Percentiles rank a stretch among this genome's conserved stretches.
Conservation (phyloP, 108 stramenopile species). For the Cyclotella choctawhatcheeana region DNA sequence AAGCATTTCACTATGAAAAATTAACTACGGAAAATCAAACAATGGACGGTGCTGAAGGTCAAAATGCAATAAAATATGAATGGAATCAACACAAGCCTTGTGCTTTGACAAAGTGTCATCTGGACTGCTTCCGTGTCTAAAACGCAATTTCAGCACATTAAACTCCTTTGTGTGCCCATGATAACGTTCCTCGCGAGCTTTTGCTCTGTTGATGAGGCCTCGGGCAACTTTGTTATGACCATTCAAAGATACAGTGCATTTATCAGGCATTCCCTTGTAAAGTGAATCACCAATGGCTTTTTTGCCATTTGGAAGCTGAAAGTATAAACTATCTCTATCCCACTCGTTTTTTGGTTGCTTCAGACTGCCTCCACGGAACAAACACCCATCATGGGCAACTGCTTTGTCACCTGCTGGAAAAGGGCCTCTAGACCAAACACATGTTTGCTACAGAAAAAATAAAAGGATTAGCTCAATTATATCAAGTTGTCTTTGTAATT, state of each 20-base stretch:
- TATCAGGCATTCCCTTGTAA: slow-evolving; percentile 12
- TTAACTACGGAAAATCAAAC: slow-evolving; percentile 9
- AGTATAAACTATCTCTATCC: slow-evolving; percentile 1
- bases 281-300: slow-evolving; percentile 18
- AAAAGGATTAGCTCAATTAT: no score
- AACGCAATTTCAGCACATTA: neutral
- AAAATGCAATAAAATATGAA: slow-evolving; percentile 7
- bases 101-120: slow-evolving; percentile 3
- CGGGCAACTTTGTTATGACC: neutral
- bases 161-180: slow-evolving; percentile 1
- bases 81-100: neutral
- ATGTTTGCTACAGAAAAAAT: slow-evolving; percentile 10
- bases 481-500: no score
- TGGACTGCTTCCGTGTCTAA: neutral
- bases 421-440: slow-evolving; percentile 9
- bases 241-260: neutral
- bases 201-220: slow-evolving; percentile 5
- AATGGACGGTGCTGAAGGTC: slow-evolving; percentile 3
- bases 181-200: slow-evolving; percentile 8
- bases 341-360: slow-evolving; percentile 2
- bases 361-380: slow-evolving; percentile 7
- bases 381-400: slow-evolving; percentile 13
- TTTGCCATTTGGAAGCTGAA: neutral
- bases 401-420: neutral
- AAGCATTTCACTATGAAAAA: no score